Percentiles rank a stretch among this genome's conserved stretches.
Conservation (phyloP, 2,329 filamentous ascomycete species). For the Apiospora sp. region DNA sequence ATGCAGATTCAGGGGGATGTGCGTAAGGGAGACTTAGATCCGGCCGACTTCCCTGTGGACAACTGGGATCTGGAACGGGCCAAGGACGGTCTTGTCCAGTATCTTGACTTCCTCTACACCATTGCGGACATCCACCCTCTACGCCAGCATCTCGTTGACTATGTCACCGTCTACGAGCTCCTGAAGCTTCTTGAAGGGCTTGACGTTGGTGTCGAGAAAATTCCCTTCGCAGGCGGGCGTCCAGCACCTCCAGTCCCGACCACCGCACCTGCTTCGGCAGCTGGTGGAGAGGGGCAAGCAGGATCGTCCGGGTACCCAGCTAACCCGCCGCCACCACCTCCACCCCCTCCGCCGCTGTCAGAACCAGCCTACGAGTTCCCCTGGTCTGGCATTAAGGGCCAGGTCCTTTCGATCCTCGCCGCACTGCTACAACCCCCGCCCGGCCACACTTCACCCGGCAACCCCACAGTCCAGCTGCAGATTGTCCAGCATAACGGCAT, state of each 20-base stretch:
- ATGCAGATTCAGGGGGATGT: conserved; percentile 95
- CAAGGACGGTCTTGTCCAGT: conserved; percentile 93
- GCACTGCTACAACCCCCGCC: conserved; percentile 86
- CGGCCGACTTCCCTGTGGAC: conserved; percentile 91
- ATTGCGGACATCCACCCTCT: conserved; percentile 86
- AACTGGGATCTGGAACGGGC: conserved; percentile 98
- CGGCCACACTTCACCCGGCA: conserved; percentile 66
- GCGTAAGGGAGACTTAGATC: conserved; percentile 75
- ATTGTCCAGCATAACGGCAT: conserved; percentile 87
- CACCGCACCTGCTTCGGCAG: conserved; percentile 38
- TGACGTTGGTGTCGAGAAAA: conserved; percentile 87
- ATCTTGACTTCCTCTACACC: conserved; percentile 91
- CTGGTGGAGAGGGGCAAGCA: conserved; percentile 33
- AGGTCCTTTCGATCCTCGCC: conserved; percentile 89
- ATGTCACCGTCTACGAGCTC: conserved; percentile 90
- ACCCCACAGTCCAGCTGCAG: conserved; percentile 83
- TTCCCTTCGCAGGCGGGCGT: conserved; percentile 64
- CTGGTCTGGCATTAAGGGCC: conserved; percentile 83
- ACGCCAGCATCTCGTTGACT: conserved; percentile 85
- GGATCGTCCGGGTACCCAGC: conserved; percentile 35
- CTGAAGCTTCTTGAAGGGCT: conserved; percentile 87
- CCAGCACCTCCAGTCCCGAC: conserved; percentile 46
- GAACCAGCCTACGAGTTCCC: conserved; percentile 70
- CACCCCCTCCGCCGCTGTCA: conserved; percentile 62
- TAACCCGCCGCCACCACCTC: conserved; percentile 50